Base-by-base conservation (phyloP, 2,329 filamentous ascomycete genomes). In the Didymella keratinophila region DNA sequence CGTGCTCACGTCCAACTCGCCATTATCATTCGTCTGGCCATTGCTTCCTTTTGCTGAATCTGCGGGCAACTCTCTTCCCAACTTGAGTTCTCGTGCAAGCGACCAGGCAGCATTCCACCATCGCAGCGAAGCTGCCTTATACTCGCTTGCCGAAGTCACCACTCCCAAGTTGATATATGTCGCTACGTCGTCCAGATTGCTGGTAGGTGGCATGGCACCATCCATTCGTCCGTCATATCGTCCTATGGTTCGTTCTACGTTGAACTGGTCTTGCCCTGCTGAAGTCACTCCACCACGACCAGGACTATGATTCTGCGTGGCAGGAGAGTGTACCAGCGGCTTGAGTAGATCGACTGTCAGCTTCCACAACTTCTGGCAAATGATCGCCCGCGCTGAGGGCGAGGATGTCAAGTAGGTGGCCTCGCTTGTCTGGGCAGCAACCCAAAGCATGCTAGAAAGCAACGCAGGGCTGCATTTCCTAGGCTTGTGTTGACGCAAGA, bases 71-170 rank as follows among this genome's bases (percentile, higher is more conserved):
- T 97, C 93, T 56, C 92, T 87, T 39, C 92, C 92, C 6, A 97
- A 83, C 78, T 94, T 95, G 50, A 97, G 81, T 77, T 97, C 93
- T 66, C 93, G 86, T 12, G 93, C 93, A 50, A 97, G 82, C 32
- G 92, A 93, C 92, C 92, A 97, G 6, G 93, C 93, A 2, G 92
- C 91, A 71, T 95, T 96, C 93, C 93, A 97, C 93, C 93, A 97
- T 53, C 93, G 84, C 68, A 97, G 82, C 70, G 92, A 96, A 16
- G 93, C 92, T 14, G 92, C 92, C 75, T 97, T 97, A 79, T 96
- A 95, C 76, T 97, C 93, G 73, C 92, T 96, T 10, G 93, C 93
- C 18, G 93, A 96, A 2, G 96, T 90, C 2, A 97, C 92, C 2
- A 92, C 95, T 8, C 93, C 93, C 46, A 97, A 79, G 73, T 97